These are phyloP conservation scores for Aspergillus quadricinctus DNA, from an alignment of 2,329 filamentous ascomycete species.

Conservation along the genomic window DNA sequence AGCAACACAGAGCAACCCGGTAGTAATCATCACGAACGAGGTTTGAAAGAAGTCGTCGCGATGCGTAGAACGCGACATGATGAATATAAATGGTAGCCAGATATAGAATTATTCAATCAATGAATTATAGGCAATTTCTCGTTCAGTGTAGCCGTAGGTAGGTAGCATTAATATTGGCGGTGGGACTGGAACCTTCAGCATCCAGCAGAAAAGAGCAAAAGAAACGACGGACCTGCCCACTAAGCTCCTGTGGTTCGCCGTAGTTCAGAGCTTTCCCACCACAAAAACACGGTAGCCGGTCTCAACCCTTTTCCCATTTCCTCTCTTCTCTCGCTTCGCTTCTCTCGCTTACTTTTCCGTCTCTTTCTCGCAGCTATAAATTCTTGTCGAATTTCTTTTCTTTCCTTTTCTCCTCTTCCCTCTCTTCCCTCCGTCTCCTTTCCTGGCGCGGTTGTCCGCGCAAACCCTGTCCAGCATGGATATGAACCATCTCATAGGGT, in stretches of 20 bases:
- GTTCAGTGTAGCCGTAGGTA: not conserved
- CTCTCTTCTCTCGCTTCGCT: conserved; percentile 26
- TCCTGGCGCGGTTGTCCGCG: conserved; percentile 28
- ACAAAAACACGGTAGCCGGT: conserved; percentile 20
- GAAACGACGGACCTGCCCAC: conserved; percentile 24
- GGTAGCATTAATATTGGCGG: not conserved
- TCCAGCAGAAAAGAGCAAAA: conserved; percentile 2
- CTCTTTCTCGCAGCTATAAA: not conserved
- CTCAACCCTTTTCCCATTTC: conserved; percentile 11
- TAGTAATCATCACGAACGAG: conserved; percentile 55
- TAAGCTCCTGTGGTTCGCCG: conserved; percentile 29
- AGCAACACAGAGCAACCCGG: conserved; percentile 2
- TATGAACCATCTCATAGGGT: conserved; percentile 50
- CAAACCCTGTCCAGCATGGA: conserved; percentile 37
- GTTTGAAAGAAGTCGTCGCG: conserved; percentile 88
- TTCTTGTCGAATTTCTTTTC: conserved; percentile 12
- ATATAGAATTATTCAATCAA: not conserved
- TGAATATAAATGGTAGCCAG: not conserved
- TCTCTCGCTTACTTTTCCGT: conserved; percentile 21
- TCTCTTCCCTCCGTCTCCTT: conserved; percentile 20
- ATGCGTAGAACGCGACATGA: conserved; percentile 66
- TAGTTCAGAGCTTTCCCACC: conserved; percentile 27
- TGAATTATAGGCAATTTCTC: not conserved
- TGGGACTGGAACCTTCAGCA: not conserved
- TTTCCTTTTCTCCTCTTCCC: conserved; percentile 19